Base-by-base conservation (phyloP, 2,329 filamentous ascomycete species). In the Aspergillus sp. region DNA sequence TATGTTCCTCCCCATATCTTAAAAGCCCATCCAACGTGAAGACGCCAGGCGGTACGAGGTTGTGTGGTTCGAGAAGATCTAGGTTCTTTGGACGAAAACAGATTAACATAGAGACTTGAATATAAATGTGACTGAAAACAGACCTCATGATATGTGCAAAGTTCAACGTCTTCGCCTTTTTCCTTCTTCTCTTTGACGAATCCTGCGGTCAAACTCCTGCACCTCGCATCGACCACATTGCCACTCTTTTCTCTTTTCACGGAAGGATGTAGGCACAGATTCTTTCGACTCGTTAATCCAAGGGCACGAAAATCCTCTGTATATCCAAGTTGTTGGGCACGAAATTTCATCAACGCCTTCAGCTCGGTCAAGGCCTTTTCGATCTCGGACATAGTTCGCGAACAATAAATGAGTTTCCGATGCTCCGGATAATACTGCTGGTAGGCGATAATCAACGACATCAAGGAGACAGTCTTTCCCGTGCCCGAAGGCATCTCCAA, bases 401-500 rank as follows among this genome's bases (percentile, higher is more conserved):
- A 98, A 74, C 93, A 98, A 70, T 98, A 98, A 47, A 98, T 96
- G 44, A 98, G 81, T 70, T 98, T 98, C 47, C 94, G 79, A 59
- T 93, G 88, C 63, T 95, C 88, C 3, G 90, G 88, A 60, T 91
- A 90, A 64, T 90, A 84, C 65, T 93, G 87, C 68, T 98, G 94
- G 61, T 98, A 98, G 38, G 93, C 91, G 48, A 98, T 83, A 61
- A 98, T 98, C 57, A 98, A 79, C 0, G 93, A 96, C 40, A 98
- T 75, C 4, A 98, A 76, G 7, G 93, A 96, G 28, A 98, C 87
- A 0, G 93, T 98, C 75, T 98, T 98, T 51, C 93, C 93, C 27
- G 93, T 98, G 39, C 93, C 93, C 49, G 93, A 98, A 68, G 93
- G 93, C 93, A 98, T 98, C 72, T 98, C 93, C 58, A 98, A 73